A percentile compares a stretch with the other conserved stretches of the same genome.
Conservation (phyloP, 129 eudicot genomes). For the Escallonia herrerae region DNA sequence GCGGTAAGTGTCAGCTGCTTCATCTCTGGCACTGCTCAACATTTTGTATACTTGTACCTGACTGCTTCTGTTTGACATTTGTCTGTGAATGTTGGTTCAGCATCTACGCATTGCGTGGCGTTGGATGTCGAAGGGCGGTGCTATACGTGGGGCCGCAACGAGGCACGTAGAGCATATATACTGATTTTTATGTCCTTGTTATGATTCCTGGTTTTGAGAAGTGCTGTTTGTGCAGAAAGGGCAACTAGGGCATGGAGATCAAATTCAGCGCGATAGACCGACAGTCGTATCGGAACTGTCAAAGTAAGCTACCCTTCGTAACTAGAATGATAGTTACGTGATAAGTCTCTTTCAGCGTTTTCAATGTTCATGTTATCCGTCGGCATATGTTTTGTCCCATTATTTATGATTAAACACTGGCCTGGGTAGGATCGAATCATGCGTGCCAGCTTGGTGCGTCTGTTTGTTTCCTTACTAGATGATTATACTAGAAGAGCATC, state of each 20-base stretch:
- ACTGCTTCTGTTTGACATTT: not conserved
- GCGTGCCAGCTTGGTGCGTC: too few relatives aligned
- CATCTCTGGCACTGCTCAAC: too few relatives aligned
- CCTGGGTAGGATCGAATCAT: too few relatives aligned
- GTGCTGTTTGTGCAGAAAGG: constrained; percentile 55
- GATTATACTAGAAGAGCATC: too few relatives aligned
- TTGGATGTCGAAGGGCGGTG: constrained; percentile 93
- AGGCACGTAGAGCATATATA: constrained; percentile 31
- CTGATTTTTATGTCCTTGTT: not conserved
- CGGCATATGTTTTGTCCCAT: too few relatives aligned
- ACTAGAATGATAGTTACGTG: not conserved
- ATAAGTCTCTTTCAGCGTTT: too few relatives aligned
- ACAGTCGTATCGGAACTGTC: constrained; percentile 78
- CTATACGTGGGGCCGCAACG: constrained; percentile 94
- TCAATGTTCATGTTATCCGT: too few relatives aligned
- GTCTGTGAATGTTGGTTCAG: constrained; percentile 31
- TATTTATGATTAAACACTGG: too few relatives aligned
- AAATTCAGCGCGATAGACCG: constrained; percentile 66
- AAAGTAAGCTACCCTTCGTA: constrained; percentile 39
- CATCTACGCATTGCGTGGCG: constrained; percentile 88
- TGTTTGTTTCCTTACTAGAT: too few relatives aligned
- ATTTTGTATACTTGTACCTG: too few relatives aligned
- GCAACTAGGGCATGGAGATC: constrained; percentile 96
- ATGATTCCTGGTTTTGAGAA: constrained; percentile 5
- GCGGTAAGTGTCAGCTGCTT: constrained; percentile 38